Percentiles rank a stretch among this genome's conserved stretches.
phyloP scores from a whole-genome alignment of 2,329 filamentous ascomycete genomes.

The Botrytis hyacinthi region DNA sequence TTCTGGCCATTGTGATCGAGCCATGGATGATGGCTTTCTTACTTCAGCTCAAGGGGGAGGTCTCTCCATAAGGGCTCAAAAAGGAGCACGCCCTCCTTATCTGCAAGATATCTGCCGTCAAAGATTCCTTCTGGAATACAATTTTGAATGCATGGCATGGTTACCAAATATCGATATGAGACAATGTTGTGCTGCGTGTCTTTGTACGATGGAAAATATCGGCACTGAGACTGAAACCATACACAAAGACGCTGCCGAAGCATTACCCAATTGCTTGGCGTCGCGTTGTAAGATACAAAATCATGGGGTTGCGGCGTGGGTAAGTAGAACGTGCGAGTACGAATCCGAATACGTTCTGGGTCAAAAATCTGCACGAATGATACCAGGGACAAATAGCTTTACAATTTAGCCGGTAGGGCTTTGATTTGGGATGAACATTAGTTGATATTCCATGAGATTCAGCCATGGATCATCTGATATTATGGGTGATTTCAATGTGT shows the following conservation, averaged over 20 bases:
- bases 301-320: neutral
- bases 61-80: neutral
- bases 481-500: neutral
- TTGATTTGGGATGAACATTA: neutral
- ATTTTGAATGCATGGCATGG: neutral
- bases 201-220: neutral
- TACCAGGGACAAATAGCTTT: neutral
- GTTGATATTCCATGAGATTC: neutral
- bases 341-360: neutral
- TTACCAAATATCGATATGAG: neutral
- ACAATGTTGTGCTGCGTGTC: neutral
- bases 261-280: neutral
- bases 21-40: neutral
- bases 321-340: neutral
- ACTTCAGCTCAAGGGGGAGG: neutral
- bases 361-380: neutral
- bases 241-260: conserved; percentile 1
- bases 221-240: neutral
- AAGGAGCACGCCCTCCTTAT: neutral
- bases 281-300: neutral
- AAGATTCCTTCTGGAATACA: neutral
- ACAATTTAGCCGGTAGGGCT: neutral
- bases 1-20: neutral
- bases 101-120: neutral
- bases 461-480: neutral